Evolutionary conservation across 2,329 filamentous ascomycete species (phyloP).

Genomic region (Monascus ruber): DNA sequence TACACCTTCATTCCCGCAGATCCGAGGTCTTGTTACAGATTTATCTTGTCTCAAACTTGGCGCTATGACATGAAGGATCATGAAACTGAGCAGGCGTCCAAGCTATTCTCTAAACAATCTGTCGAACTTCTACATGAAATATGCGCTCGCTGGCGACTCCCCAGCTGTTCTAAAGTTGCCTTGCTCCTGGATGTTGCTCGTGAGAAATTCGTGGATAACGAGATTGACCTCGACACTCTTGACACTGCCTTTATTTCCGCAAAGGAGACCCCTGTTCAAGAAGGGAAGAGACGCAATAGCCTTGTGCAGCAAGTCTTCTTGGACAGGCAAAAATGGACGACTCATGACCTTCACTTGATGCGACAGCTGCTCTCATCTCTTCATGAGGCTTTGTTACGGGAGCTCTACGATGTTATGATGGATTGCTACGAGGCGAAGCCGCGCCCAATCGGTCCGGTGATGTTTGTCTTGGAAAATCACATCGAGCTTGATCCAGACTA

Average conservation of each 20-base stretch:
- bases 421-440: conserved; percentile 83
- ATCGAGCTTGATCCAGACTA: conserved; percentile 71
- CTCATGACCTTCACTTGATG: conserved; percentile 59
- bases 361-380: conserved; percentile 62
- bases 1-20: conserved; percentile 89
- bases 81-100: conserved; percentile 40
- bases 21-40: conserved; percentile 69
- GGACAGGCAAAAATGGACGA: conserved; percentile 56
- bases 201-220: conserved; percentile 74
- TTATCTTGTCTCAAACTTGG: conserved; percentile 67
- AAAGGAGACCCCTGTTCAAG: conserved; percentile 58
- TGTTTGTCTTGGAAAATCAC: conserved; percentile 72
- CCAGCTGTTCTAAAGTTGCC: conserved; percentile 67
- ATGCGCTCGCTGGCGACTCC: conserved; percentile 78
- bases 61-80: conserved; percentile 48
- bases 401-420: conserved; percentile 78
- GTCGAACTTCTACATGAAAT: conserved; percentile 76
- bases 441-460: conserved; percentile 64
- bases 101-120: conserved; percentile 61
- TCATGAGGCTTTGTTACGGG: conserved; percentile 71
- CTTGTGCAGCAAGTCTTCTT: conserved; percentile 36
- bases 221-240: conserved; percentile 68
- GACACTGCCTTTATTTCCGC: conserved; percentile 73
- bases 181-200: conserved; percentile 74
- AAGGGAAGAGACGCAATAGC: conserved; percentile 49